Percentiles rank a stretch among this genome's conserved stretches.
Conservation (phyloP, 768 basidiomycete genomes). For the Ramaria rubella region DNA sequence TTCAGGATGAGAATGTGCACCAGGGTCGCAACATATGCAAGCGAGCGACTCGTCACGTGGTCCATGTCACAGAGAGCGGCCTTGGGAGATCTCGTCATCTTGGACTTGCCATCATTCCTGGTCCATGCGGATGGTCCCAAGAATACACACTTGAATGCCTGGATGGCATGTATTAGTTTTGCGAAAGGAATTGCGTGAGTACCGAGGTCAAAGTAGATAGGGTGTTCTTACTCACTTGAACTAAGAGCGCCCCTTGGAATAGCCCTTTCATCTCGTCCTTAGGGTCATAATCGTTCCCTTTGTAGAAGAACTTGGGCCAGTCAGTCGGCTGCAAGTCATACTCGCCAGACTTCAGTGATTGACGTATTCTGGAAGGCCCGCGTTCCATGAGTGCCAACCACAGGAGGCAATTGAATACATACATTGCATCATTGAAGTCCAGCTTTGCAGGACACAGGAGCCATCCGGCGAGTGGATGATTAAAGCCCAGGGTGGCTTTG, state of each 20-base stretch:
- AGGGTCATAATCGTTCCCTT: background rate
- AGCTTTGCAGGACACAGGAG: conserved; percentile 26
- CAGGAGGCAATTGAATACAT: background rate
- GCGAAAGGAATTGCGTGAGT: no score
- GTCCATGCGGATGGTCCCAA: background rate
- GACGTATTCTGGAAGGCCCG: background rate
- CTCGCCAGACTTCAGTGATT: background rate
- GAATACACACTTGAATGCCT: background rate
- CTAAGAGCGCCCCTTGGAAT: background rate
- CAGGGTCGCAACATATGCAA: background rate
- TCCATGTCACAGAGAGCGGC: background rate
- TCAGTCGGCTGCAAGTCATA: background rate
- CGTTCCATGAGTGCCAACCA: background rate
- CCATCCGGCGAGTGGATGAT: conserved; percentile 23
- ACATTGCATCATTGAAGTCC: conserved; percentile 21
- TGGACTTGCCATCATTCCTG: background rate
- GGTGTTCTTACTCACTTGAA: background rate
- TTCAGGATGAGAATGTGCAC: background rate
- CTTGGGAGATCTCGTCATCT: background rate
- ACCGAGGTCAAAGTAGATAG: background rate
- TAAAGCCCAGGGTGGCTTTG: conserved; percentile 14
- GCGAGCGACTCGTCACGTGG: background rate
- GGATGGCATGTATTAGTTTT: background rate
- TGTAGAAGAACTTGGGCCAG: background rate
- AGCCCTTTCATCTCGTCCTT: background rate